These are phyloP conservation scores for Salmacisia buchloeana DNA, from an alignment of 1,284 basidiomycete genomes.

Conservation along the genomic window DNA sequence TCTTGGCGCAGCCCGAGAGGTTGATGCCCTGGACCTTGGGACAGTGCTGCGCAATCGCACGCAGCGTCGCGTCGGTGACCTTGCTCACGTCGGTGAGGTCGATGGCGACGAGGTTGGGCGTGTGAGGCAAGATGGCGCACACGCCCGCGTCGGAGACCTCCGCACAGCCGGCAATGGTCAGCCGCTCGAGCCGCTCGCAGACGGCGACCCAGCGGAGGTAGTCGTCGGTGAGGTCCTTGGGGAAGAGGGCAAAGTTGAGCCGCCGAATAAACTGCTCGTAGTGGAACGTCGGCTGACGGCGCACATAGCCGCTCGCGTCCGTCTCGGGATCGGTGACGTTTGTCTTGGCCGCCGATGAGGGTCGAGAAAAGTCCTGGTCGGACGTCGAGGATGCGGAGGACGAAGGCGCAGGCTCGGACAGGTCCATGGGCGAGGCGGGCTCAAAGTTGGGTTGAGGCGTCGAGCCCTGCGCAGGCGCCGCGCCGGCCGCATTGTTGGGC, in stretches of 20 bases:
- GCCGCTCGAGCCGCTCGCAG: constrained; percentile 80
- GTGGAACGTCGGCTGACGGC: constrained; percentile 63
- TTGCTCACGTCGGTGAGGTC: constrained; percentile 64
- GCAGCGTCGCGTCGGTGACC: constrained; percentile 38
- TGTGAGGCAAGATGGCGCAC: constrained; percentile 63
- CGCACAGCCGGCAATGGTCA: constrained; percentile 81
- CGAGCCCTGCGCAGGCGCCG: not conserved
- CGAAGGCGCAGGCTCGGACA: constrained; percentile 5
- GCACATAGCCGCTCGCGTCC: not conserved
- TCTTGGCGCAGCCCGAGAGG: constrained; percentile 70
- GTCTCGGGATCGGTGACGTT: constrained; percentile 1
- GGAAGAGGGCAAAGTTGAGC: constrained; percentile 77
- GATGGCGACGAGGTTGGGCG: constrained; percentile 75
- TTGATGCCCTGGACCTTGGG: constrained; percentile 86
- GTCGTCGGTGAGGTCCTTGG: constrained; percentile 69
- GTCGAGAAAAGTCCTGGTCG: constrained; percentile 2
- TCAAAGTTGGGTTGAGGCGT: not conserved
- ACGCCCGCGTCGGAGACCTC: constrained; percentile 67
- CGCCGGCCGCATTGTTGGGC: too few relatives aligned
- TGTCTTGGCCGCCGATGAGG: not conserved
- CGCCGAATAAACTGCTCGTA: constrained; percentile 84
- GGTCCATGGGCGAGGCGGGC: constrained; percentile 7
- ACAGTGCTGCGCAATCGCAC: constrained; percentile 55
- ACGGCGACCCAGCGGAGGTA: constrained; percentile 68
- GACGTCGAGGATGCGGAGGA: constrained; percentile 1